A percentile compares a stretch with the other conserved stretches of the same genome.
phyloP scores from a whole-genome alignment of 495 filamentous ascomycete species.

The Xylaria castorea region DNA sequence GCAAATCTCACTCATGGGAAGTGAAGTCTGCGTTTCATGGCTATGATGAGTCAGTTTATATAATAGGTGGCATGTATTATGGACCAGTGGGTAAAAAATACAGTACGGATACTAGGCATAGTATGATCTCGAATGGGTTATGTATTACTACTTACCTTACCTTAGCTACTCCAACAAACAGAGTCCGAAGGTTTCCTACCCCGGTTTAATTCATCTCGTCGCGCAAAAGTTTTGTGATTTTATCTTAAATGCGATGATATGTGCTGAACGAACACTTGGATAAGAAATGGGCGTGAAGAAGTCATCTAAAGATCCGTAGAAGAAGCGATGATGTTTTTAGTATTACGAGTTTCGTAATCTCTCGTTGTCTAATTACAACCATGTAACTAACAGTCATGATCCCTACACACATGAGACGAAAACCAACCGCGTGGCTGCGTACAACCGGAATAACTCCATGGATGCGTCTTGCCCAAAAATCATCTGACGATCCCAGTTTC shows the following conservation, averaged over 20 bases:
- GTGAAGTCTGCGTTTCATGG: constrained; percentile 21
- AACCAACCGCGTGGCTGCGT: background rate
- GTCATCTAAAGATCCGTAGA: background rate
- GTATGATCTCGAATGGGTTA: background rate
- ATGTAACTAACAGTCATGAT: constrained; percentile 2
- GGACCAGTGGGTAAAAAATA: background rate
- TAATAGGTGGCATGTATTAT: background rate
- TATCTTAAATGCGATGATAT: background rate
- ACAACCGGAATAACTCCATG: background rate
- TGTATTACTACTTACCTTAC: background rate
- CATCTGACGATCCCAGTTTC: background rate
- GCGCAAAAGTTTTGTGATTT: background rate
- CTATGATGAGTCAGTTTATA: constrained; percentile 6
- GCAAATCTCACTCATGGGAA: background rate
- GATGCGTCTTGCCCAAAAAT: constrained; percentile 7
- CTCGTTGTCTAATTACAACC: background rate
- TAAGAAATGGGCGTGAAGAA: background rate
- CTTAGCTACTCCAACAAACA: background rate
- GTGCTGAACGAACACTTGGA: background rate
- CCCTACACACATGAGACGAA: background rate
- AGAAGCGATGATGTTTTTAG: constrained; percentile 1
- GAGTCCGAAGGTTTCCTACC: background rate
- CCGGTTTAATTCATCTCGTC: background rate
- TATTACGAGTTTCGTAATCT: background rate
- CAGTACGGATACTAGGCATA: background rate